Evolutionary conservation across 169 alveolate species (phyloP).

Genomic region (Plasmodium gonderi): DNA sequence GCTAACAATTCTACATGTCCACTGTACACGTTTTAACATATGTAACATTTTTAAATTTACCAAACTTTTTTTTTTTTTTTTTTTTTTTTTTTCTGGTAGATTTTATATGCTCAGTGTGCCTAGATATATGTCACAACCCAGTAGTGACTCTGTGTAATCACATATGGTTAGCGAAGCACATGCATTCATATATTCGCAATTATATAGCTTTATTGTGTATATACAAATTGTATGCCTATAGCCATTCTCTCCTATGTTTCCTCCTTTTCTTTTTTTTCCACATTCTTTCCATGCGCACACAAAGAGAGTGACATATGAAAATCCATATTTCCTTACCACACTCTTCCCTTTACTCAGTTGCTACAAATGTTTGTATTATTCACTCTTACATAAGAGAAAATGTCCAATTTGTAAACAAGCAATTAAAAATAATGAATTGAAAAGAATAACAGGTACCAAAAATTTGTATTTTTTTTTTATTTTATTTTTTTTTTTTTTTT

Average conservation of each 20-base stretch:
- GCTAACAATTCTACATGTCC: not conserved
- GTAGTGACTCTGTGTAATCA: constrained; percentile 61
- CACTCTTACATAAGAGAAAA: constrained; percentile 60
- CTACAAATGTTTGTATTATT: constrained; percentile 68
- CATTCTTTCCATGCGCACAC: not conserved
- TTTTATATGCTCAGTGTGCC: constrained; percentile 71
- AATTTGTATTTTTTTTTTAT: too few species aligned
- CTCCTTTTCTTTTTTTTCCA: not conserved
- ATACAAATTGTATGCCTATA: too few species aligned
- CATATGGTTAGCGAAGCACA: constrained; percentile 46
- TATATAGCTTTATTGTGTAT: not conserved
- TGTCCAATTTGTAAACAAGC: constrained; percentile 63
- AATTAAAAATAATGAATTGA: constrained; percentile 38
- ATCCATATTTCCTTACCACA: not conserved
- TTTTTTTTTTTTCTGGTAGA: constrained; percentile 27
- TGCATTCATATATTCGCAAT: not conserved
- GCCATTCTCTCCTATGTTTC: too few species aligned
- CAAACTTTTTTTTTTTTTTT: not conserved
- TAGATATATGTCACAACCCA: constrained; percentile 69
- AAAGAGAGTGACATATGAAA: too few species aligned
- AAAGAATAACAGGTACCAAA: constrained; percentile 41
- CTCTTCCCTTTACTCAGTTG: constrained; percentile 10
- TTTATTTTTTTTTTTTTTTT: too few species aligned
- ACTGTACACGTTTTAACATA: not conserved
- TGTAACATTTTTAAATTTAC: not conserved